Evolutionary conservation across 495 filamentous ascomycete species (phyloP), one percentile per base, ranked within the genome.

Genomic region (Aspergillus ellipticus): DNA sequence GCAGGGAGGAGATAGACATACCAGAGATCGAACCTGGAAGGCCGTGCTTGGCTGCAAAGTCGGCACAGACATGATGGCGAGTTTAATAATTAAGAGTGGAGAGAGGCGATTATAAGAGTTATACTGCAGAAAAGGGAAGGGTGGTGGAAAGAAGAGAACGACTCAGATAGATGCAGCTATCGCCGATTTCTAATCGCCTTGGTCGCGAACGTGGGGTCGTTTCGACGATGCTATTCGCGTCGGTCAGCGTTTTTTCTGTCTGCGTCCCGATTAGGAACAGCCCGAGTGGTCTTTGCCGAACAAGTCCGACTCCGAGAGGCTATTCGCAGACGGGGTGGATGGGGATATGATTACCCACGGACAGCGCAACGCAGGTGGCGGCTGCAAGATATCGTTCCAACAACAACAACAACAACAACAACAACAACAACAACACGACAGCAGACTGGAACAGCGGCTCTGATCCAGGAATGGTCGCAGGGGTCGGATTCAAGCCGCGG

Each of bases 1-100:
- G 21, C 13, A 15, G 26, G 29, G n/a, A 31, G 35, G 13, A 42
- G 20, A 24, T 28, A 43, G 48, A 74, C 83, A 63, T 77, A 89
- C 87, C 74, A 89, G 67, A 63, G 87, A 89, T 56, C 87, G 80
- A 51, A 78, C 85, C 72, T 89, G 86, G 60, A 86, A 85, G 56
- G 85, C 83, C 57, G 83, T 80, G 54, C 88, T 81, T 52, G 82
- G 83, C 59, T 79, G 79, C 39, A 83, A 64, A 31, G 76, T 72
- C 29, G 82, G 66, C 54, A 80, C 77, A 58, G 79, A 82, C 75
- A 76, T 77, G 55, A 55, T 71, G 53, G 41, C 24, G 15, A 28
- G 29, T 20, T 41, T 43, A 15, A 49, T 11, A 45, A 16, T 33
- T 58, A 35, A 72, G 60, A 49, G 73, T 54, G 54, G 79, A 79